These are phyloP conservation scores for Leccinum proximum DNA, from an alignment of 1,284 basidiomycete genomes.

Conservation along the genomic window DNA sequence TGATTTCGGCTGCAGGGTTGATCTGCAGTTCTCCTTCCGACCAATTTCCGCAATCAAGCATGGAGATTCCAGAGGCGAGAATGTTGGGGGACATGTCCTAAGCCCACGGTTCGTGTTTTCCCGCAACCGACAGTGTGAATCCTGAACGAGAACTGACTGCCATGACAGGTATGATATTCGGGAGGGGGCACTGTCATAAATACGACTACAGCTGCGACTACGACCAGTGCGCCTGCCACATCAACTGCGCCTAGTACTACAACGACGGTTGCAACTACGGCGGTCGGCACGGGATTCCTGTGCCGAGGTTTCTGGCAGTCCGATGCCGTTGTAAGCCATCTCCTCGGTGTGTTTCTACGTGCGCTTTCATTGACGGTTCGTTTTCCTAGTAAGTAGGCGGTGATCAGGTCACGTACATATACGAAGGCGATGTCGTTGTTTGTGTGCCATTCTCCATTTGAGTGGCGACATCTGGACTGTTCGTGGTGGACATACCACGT, in stretches of 20 bases:
- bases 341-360: not conserved
- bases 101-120: slow-evolving; percentile 39
- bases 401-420: slow-evolving; percentile 22
- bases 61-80: slow-evolving; percentile 92
- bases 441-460: not conserved
- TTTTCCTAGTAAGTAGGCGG: slow-evolving; percentile 17
- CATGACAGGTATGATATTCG: slow-evolving; percentile 21
- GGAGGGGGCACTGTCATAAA: slow-evolving; percentile 1
- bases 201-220: slow-evolving; percentile 15
- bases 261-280: slow-evolving; percentile 16
- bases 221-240: slow-evolving; percentile 14
- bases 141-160: not conserved
- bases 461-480: slow-evolving; percentile 24
- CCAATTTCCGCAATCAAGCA: slow-evolving; percentile 82
- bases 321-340: slow-evolving; percentile 38
- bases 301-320: slow-evolving; percentile 43
- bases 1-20: slow-evolving; percentile 68
- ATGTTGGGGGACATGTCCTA: slow-evolving; percentile 62
- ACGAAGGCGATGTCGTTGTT: not conserved
- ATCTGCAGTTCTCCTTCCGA: slow-evolving; percentile 63
- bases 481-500: slow-evolving; percentile 17
- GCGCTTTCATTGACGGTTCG: slow-evolving; percentile 2
- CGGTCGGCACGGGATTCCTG: slow-evolving; percentile 34
- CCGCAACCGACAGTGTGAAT: not conserved
- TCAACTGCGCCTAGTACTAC: slow-evolving; percentile 27